Evolutionary conservation across 257 asterid genomes (phyloP), one percentile per base, ranked within the genome.

Genomic region (Ligustrum vulgare): DNA sequence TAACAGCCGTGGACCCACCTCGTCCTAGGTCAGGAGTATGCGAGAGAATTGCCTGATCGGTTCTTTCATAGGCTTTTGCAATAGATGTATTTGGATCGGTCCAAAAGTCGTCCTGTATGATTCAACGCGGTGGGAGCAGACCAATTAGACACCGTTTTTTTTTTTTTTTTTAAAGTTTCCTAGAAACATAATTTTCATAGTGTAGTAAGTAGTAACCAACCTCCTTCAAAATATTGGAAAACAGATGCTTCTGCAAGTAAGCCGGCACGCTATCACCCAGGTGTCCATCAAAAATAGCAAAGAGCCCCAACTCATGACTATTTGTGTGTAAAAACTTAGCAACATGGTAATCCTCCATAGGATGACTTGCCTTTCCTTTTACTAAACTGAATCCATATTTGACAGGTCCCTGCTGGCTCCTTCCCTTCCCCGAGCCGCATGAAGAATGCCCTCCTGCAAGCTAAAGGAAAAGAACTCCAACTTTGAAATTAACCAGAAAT

Each of bases 1-100:
- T 94, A 23, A 94, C 98, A 2, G 98, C 98, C 67, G 98, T 94
- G 34, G 98, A 94, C 12, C 98, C 98, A 47, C 98, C 98, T 77
- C 93, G 81, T 56, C 98, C 98, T 37, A 94, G 83, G 78, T 94
- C 96, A 5, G 97, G 91, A 78, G 51, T 82, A 84, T 94, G 93
- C 16, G 97, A 83, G 73, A 94, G 90, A 81, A 94, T 92, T 28
- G 94, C 94, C 79, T 90, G 89, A 74, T 94, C 98, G 0, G 98
- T 94, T 84, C 83, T 81, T 82, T 91, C 97, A 58, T 94, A 94
- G 66, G 98, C 93, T 81, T 85, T 92, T 25, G 84, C 78, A 66
- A 91, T 86, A 25, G 97, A 86, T 63, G 82, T 80, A 74, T 74
- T 62, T 28, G 98, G 93, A 73, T 94, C 91, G 8, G 80, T 84